Evolutionary conservation across 75 land plant genomes (phyloP), one percentile per base, ranked within the genome.

Genomic region (Gnetum montanum): DNA sequence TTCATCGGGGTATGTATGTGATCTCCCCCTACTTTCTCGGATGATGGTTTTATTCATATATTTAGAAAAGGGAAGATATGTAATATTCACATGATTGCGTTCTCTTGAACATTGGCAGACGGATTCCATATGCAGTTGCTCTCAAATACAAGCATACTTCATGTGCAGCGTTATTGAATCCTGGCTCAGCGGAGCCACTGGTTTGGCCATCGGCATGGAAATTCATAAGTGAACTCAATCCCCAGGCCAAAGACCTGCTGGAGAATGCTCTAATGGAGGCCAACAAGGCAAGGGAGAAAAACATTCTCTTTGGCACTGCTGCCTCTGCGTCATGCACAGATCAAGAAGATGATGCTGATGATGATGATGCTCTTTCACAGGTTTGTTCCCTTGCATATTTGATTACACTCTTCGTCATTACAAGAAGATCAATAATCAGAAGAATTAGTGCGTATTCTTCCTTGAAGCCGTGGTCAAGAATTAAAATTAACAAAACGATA

Each of bases 181-280:
- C 96, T 43, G 44, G 78, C 24, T 61, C 92, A 2, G 88, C 96
- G 22, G 96, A 86, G 62, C 96, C 96, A 47, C 70, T 90, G 43
- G 92, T 90, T 22, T 90, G 96, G 96, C 96, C 96, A 28, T 80
- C 96, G 25, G 79, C 96, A 40, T 69, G 84, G 62, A 90, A 90
- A 63, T 86, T 90, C 73, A 83, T 90, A 16, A 83, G 73, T 36
- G 81, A 90, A 61, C 82, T 90, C 40, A 76, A 83, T 58, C 73
- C 74, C 18, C 88, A 86, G 3, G 85, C 92, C 15, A 90, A 86
- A 58, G 33, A 41, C 37, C 60, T 90, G 4, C 46, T 90, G 53
- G 92, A 90, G 72, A 57, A 55, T 24, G 96, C 96, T 7, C 43
- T 90, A 16, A 75, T 75, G 77, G 82, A 83, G 57, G 96, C 92